Evolutionary conservation across 1,139 yeast species (phyloP).

Genomic region (Yamadazyma buinensis): DNA sequence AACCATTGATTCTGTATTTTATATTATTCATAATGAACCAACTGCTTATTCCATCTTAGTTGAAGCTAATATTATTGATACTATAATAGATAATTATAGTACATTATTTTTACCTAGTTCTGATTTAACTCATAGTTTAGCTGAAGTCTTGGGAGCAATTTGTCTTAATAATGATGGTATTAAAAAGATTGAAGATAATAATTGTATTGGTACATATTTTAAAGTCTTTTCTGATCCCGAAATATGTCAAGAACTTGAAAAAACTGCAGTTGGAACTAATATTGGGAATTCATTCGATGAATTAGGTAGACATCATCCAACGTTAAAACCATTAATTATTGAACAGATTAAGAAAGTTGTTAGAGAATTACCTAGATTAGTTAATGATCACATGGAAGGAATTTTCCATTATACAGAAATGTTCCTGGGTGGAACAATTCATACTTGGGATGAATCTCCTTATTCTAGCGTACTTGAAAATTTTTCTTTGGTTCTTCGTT

Average conservation of each 20-base stretch:
- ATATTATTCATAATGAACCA: slow-evolving; percentile 86
- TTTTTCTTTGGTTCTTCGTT: slow-evolving; percentile 42
- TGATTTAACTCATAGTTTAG: slow-evolving; percentile 58
- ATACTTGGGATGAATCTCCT: slow-evolving; percentile 51
- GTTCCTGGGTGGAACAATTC: slow-evolving; percentile 41
- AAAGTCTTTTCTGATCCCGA: slow-evolving; percentile 40
- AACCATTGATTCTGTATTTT: slow-evolving; percentile 63
- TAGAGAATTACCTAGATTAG: slow-evolving; percentile 39
- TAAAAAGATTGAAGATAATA: slow-evolving; percentile 45
- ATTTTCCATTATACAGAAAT: slow-evolving; percentile 38
- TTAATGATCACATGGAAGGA: slow-evolving; percentile 31
- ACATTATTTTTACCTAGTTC: slow-evolving; percentile 52
- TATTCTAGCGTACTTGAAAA: slow-evolving; percentile 46
- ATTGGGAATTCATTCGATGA: slow-evolving; percentile 78
- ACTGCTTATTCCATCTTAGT: slow-evolving; percentile 79
- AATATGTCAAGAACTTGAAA: slow-evolving; percentile 43
- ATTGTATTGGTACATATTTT: slow-evolving; percentile 49
- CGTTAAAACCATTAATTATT: slow-evolving; percentile 58
- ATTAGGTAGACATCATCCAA: slow-evolving; percentile 78
- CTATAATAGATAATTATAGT: slow-evolving; percentile 55
- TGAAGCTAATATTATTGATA: slow-evolving; percentile 73
- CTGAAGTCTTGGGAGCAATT: slow-evolving; percentile 80
- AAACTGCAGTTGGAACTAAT: slow-evolving; percentile 44
- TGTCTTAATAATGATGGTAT: slow-evolving; percentile 77
- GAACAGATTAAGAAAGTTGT: slow-evolving; percentile 48